phyloP scores from a whole-genome alignment of 1,139 yeast species.

The Candida sanyaensis region DNA sequence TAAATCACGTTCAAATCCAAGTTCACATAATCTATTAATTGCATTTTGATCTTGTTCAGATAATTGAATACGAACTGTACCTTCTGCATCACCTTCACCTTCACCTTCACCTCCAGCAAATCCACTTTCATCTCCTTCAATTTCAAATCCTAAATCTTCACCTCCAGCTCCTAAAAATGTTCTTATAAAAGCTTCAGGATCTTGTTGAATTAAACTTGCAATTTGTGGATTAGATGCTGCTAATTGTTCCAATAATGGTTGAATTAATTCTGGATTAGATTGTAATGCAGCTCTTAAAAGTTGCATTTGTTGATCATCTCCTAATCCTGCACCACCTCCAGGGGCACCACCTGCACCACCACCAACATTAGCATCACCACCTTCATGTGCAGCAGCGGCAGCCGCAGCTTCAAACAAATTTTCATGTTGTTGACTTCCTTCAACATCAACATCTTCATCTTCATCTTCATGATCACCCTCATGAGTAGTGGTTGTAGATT shows the following conservation, averaged over 20 bases:
- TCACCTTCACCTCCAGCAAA: slow-evolving; percentile 25
- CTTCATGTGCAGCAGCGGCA: slow-evolving; percentile 48
- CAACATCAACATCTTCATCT: slow-evolving; percentile 22
- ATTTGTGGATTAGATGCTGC: slow-evolving; percentile 85
- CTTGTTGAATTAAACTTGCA: slow-evolving; percentile 76
- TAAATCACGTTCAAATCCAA: slow-evolving; percentile 86
- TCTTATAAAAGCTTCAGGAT: slow-evolving; percentile 84
- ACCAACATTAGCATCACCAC: slow-evolving; percentile 22
- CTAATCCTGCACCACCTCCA: slow-evolving; percentile 22
- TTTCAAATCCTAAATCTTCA: slow-evolving; percentile 46
- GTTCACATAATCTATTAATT: slow-evolving; percentile 80
- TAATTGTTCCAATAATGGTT: slow-evolving; percentile 79
- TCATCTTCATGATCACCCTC: slow-evolving; percentile 27
- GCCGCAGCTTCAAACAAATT: slow-evolving; percentile 72
- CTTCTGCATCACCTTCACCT: slow-evolving; percentile 37
- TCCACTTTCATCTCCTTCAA: slow-evolving; percentile 35
- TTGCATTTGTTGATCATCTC: slow-evolving; percentile 57
- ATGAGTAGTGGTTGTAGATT: background rate
- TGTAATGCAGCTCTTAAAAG: slow-evolving; percentile 78
- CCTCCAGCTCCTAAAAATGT: slow-evolving; percentile 65
- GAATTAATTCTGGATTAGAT: slow-evolving; percentile 87
- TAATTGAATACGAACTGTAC: slow-evolving; percentile 57
- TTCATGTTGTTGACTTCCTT: slow-evolving; percentile 36
- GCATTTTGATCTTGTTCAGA: slow-evolving; percentile 88
- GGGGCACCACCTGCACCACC: slow-evolving; percentile 14